Evolutionary conservation across 768 basidiomycete genomes (phyloP), one percentile per base, ranked within the genome.

Genomic region (Tulasnella sp.): DNA sequence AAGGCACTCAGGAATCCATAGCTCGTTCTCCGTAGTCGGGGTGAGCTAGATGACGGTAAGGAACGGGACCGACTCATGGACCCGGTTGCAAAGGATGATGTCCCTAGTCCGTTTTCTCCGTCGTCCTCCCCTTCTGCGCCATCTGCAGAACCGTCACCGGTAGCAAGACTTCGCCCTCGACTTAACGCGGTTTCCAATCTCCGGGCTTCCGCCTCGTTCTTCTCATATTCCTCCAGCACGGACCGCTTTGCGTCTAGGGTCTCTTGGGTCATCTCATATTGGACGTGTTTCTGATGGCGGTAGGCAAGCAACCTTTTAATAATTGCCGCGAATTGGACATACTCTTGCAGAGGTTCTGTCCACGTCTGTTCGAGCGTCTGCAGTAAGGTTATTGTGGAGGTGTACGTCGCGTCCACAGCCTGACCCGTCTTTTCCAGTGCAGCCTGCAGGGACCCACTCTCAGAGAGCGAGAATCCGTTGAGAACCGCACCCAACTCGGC

Each of bases 361-460:
- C 90, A 96, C 65, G 83, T 85, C 68, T 90, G 82, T 68, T 98
- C 94, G 61, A 97, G 81, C 59, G 91, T 88, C 74, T 94, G 89
- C 6, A 94, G 74, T 62, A 98, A 76, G 67, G 81, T 81, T 29
- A 88, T 85, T 21, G 96, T 96, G 5, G 88, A 86, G 70, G 97
- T 80, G 68, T 91, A 97, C 8, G 90, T 94, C 2, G 85, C 77
- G 69, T 99, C 96, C 42, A 91, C 80, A 14, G 96, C 96, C 69
- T 98, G 94, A 1, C 96, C 96, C 0, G 92, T 92, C 72, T 89
- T 93, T 73, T 99, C 96, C 61, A 98, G 80, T 7, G 94, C 87
- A 57, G 77, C 69, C n/a, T 88, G 80, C 19, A 94, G 71, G 7
- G 54, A 43, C 1, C 80, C 81, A 31, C 69, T 75, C 74, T 96